These are phyloP conservation scores for Xylaria digitata DNA, from an alignment of 2,329 filamentous ascomycete genomes.

Conservation along the genomic window DNA sequence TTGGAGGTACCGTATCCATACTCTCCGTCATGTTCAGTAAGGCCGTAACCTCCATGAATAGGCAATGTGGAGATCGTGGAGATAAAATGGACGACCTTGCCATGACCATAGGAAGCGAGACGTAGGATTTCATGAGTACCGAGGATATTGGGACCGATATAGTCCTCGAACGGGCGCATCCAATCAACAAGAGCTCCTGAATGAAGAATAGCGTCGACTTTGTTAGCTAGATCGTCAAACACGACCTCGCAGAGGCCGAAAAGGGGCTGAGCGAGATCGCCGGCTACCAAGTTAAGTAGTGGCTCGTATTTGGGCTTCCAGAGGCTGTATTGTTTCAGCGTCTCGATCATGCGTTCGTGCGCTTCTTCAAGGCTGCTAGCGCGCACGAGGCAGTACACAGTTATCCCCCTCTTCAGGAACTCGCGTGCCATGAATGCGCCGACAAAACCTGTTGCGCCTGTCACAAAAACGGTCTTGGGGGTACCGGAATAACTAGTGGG, in stretches of 20 bases:
- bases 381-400: constrained; percentile 44
- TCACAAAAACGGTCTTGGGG: constrained; percentile 43
- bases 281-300: constrained; percentile 41
- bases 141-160: constrained; percentile 48
- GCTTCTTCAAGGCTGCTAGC: constrained; percentile 36
- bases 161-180: constrained; percentile 48
- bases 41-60: constrained; percentile 43
- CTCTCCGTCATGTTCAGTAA: constrained; percentile 44
- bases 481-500: constrained; percentile 12
- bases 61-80: constrained; percentile 48
- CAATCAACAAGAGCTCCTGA: constrained; percentile 49
- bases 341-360: constrained; percentile 37
- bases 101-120: constrained; percentile 45
- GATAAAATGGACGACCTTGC: constrained; percentile 47
- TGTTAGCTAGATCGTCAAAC: constrained; percentile 44
- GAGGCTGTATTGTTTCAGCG: constrained; percentile 41
- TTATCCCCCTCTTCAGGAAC: constrained; percentile 43
- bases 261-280: constrained; percentile 45
- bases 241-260: constrained; percentile 42
- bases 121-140: constrained; percentile 49
- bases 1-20: constrained; percentile 48
- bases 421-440: constrained; percentile 45
- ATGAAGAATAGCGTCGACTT: constrained; percentile 46
- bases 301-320: constrained; percentile 42
- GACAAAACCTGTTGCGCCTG: constrained; percentile 48